These are phyloP conservation scores for Scheffersomyces amazonensis DNA, from an alignment of 805 yeast genomes.

Conservation along the genomic window DNA sequence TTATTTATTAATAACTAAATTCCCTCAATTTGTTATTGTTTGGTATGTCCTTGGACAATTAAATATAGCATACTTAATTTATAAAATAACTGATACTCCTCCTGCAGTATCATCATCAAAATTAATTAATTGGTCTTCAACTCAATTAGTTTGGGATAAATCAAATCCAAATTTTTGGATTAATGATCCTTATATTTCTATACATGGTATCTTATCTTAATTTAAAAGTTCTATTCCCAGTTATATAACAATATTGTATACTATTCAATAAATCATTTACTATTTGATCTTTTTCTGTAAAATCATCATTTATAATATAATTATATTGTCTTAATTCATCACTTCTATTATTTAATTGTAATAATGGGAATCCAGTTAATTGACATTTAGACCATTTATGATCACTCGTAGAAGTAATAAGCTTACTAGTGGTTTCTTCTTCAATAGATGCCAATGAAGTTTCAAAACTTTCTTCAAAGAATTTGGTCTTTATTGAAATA, in stretches of 20 bases:
- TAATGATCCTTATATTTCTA: conserved; percentile 9
- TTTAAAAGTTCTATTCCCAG: conserved; percentile 33
- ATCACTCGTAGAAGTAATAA: conserved; percentile 23
- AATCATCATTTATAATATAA: conserved; percentile 16
- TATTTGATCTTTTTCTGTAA: conserved; percentile 7
- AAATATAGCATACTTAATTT: conserved; percentile 50
- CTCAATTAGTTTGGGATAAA: conserved; percentile 31
- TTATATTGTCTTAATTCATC: conserved; percentile 31
- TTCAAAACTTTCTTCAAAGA: conserved; percentile 30
- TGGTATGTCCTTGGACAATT: conserved; percentile 54
- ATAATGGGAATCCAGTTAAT: conserved; percentile 33
- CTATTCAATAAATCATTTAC: conserved; percentile 14
- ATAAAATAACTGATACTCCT: conserved; percentile 51
- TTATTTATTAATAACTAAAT: conserved; percentile 35
- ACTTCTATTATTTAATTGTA: conserved; percentile 27
- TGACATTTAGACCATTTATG: conserved; percentile 39
- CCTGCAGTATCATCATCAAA: conserved; percentile 22
- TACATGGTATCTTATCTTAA: conserved; percentile 3
- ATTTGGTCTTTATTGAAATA: conserved; percentile 25
- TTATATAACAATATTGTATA: conserved; percentile 31
- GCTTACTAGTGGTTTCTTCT: not conserved
- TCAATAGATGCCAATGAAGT: not conserved
- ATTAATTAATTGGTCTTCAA: conserved; percentile 27
- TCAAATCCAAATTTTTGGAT: not conserved
- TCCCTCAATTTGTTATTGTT: conserved; percentile 47